Base-by-base conservation (phyloP, 2,329 filamentous ascomycete genomes). In the Exutisphaerella laricina region DNA sequence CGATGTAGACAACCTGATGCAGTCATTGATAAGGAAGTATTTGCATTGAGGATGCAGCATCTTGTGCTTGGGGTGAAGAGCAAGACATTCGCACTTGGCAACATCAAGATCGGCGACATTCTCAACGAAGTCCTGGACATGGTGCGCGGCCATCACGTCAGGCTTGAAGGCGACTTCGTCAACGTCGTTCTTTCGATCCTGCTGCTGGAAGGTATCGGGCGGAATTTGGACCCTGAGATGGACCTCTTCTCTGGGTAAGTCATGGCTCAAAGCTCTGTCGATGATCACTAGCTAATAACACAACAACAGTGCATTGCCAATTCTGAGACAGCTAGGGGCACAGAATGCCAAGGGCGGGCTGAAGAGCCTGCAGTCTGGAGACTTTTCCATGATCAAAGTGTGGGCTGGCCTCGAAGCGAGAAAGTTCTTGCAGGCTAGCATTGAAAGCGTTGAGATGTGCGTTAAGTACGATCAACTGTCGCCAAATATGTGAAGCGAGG, bases 111-210 rank as follows among this genome's bases (percentile, higher is more conserved):
- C 50, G 92, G 92, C 8, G 92, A 98, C 56, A 88, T 98, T 14
- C 68, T 98, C 21, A 88, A 92, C 58, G 79, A 94, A 56, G 92
- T 97, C 0, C 72, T 98, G 32, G 76, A 76, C 46, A 96, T 98
- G 88, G 92, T 98, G 21, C 80, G 92, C 42, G 71, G 74, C 7
- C 92, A 98, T 63, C 92, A 98, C 61, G 92, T 98, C 3, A 78
- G 92, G 6, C 77, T 98, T 38, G 92, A 98, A 66, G 92, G 92
- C 6, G 92, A 98, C 63, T 98, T 97, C 61, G 88, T 98, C 61
- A 98, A 98, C 60, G 92, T 98, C 4, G 90, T 98, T 21, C 84
- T 98, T 45, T 94, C 88, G 46, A 96, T 97, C 40, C 70, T 98
- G 23, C 74, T 98, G 2, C 74, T 98, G 1, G 92, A 98, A 63